Base-by-base conservation (phyloP, 306 rosid genomes). In the Casuarina glauca region DNA sequence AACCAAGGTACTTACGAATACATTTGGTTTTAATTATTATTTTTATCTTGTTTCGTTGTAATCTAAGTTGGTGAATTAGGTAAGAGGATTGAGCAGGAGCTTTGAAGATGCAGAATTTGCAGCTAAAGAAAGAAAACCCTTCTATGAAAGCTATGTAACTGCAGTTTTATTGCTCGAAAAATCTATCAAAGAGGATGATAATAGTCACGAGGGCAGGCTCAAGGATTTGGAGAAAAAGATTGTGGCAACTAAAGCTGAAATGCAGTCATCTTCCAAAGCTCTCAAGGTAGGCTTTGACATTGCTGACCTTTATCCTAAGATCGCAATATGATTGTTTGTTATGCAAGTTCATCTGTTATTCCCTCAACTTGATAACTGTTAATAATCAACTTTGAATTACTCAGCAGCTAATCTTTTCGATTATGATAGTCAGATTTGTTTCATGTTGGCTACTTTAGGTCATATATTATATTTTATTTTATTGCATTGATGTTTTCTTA, bases 1-100 rank as follows among this genome's bases (percentile, higher is more conserved):
- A 5, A 41, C 39, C 54, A 13, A 35, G 68, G 63, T 26, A 38
- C 70, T 32, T 26, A n/a, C 46, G 38, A 52, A 9, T 54, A 63
- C 68, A 38, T 45, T 55, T 66, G 38, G 80, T 13, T 35, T 10
- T 19, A 17, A 36, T n/a, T 16, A 9, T 17, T 70, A 74, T 16
- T 70, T 60, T 73, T 52, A 20, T 82, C 41, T 90, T 77, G 55
- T 66, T 61, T 85, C 69, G 43, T 67, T 15, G 41, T 46, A 9
- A 45, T 70, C 54, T 82, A 95, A 97, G 96, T 95, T 78, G 97
- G 90, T 72, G 99, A 95, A 83, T 82, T 87, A 80, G 97, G 93
- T 64, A 93, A 91, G 89, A 93, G 79, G 88, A 81, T 93, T 20
- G 97, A 93, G 85, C 88, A 86, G 79, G 97, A 95, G 74, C 96